Evolutionary conservation across 495 filamentous ascomycete genomes (phyloP).

Genomic region (Hypoxylon perforatum): DNA sequence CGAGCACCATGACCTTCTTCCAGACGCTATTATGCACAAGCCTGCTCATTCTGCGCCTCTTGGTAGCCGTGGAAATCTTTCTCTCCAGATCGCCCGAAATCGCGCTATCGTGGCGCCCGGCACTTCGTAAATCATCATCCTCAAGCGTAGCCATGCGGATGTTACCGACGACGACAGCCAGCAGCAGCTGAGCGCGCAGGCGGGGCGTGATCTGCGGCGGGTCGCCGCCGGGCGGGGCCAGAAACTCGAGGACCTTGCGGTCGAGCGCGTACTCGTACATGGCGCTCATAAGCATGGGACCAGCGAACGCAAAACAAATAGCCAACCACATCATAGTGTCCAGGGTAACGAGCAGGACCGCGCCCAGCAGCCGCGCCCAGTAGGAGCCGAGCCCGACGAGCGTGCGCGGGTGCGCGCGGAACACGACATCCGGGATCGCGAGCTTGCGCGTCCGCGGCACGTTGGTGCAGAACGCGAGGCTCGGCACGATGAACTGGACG

Average conservation of each 20-base stretch:
- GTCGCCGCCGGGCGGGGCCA: slow-evolving; percentile 26
- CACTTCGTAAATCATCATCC: slow-evolving; percentile 19
- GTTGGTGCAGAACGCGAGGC: slow-evolving; percentile 48
- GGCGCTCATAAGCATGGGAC: slow-evolving; percentile 54
- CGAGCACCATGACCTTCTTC: slow-evolving; percentile 42
- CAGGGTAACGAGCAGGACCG: slow-evolving; percentile 41
- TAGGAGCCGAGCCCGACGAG: slow-evolving; percentile 35
- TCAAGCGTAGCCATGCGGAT: slow-evolving; percentile 46
- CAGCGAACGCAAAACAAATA: slow-evolving; percentile 51
- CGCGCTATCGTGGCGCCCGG: slow-evolving; percentile 11
- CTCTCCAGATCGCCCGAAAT: slow-evolving; percentile 23
- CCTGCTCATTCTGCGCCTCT: slow-evolving; percentile 8
- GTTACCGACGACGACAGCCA: slow-evolving; percentile 49
- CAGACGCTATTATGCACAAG: slow-evolving; percentile 44
- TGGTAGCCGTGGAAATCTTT: background rate
- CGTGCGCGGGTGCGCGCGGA: slow-evolving; percentile 32
- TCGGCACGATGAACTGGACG: slow-evolving; percentile 47
- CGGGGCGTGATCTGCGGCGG: slow-evolving; percentile 31
- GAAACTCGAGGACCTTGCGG: slow-evolving; percentile 42
- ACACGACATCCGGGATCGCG: slow-evolving; percentile 43
- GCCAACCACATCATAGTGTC: slow-evolving; percentile 52
- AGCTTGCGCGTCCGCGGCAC: slow-evolving; percentile 47
- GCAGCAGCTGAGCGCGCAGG: slow-evolving; percentile 42
- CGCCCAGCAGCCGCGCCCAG: slow-evolving; percentile 41
- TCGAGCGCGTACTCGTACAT: slow-evolving; percentile 56